A percentile compares a stretch with the other conserved stretches of the same genome.
These are phyloP conservation scores for Elaeis oleifera DNA, from an alignment of 202 grass and related monocot genomes.

Conservation along the genomic window DNA sequence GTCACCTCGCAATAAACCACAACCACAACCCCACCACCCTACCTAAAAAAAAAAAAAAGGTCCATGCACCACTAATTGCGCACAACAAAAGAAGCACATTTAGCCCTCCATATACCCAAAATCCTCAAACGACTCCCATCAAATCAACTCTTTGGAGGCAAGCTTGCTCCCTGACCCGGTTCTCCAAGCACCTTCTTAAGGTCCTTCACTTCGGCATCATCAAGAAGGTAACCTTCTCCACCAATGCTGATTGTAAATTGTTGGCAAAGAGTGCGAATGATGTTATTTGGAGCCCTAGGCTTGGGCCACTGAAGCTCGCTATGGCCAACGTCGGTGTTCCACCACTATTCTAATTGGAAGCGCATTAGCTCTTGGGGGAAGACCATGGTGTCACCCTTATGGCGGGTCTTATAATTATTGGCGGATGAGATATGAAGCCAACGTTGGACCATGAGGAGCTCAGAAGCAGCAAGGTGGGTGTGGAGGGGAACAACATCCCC, in stretches of 20 bases:
- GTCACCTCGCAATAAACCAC: no score
- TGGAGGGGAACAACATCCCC: conserved; percentile 6
- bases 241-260: neutral
- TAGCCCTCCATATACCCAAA: no score
- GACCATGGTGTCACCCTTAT: conserved; percentile 4
- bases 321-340: neutral
- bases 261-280: conserved; percentile 1
- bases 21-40: no score
- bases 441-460: neutral
- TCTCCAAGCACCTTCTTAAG: conserved; percentile 10
- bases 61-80: no score
- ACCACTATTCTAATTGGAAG: conserved; percentile 12
- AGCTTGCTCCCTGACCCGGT: neutral
- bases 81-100: no score
- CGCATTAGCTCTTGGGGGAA: neutral
- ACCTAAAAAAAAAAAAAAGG: no score
- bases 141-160: no score
- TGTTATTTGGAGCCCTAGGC: conserved; percentile 2
- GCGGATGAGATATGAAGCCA: conserved; percentile 6
- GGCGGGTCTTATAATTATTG: conserved; percentile 1
- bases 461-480: conserved; percentile 1
- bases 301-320: conserved; percentile 2
- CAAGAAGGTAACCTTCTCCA: conserved; percentile 15
- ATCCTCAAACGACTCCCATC: no score
- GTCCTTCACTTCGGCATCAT: conserved; percentile 10